phyloP scores from a whole-genome alignment of 2,329 filamentous ascomycete species.

The Xylaria sp. region DNA sequence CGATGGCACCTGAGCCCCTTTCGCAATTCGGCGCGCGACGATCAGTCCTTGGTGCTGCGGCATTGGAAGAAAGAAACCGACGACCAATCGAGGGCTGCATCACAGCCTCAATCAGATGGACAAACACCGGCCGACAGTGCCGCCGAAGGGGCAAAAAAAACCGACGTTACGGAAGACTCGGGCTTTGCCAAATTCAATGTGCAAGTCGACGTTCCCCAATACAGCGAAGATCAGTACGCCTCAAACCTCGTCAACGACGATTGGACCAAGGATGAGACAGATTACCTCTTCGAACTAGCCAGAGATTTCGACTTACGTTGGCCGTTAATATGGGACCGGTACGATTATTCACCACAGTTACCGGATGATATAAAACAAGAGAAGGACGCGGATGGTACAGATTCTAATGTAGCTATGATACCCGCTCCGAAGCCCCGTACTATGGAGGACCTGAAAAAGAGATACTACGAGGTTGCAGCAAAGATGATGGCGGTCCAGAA shows the following conservation, averaged over 20 bases:
- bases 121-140: constrained; percentile 39
- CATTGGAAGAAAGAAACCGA: constrained; percentile 79
- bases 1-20: constrained; percentile 75
- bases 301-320: constrained; percentile 86
- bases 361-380: constrained; percentile 46
- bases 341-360: constrained; percentile 69
- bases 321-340: constrained; percentile 91
- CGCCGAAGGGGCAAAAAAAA: constrained; percentile 47
- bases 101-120: constrained; percentile 32
- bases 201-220: constrained; percentile 76
- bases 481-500: constrained; percentile 82
- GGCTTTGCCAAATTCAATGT: constrained; percentile 88
- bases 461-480: constrained; percentile 87
- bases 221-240: constrained; percentile 87
- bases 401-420: constrained; percentile 60
- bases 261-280: constrained; percentile 93
- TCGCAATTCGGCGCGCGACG: constrained; percentile 75
- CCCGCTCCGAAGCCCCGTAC: constrained; percentile 63
- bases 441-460: constrained; percentile 88
- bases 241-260: constrained; percentile 73
- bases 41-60: constrained; percentile 69
- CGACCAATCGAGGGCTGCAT: constrained; percentile 37
- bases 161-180: constrained; percentile 60
- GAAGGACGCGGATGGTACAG: constrained; percentile 46
- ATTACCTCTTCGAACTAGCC: constrained; percentile 80